A percentile compares a stretch with the other conserved stretches of the same genome.
Evolutionary conservation across 2,329 filamentous ascomycete genomes (phyloP).

Genomic region (Monosporascus cannonballus): DNA sequence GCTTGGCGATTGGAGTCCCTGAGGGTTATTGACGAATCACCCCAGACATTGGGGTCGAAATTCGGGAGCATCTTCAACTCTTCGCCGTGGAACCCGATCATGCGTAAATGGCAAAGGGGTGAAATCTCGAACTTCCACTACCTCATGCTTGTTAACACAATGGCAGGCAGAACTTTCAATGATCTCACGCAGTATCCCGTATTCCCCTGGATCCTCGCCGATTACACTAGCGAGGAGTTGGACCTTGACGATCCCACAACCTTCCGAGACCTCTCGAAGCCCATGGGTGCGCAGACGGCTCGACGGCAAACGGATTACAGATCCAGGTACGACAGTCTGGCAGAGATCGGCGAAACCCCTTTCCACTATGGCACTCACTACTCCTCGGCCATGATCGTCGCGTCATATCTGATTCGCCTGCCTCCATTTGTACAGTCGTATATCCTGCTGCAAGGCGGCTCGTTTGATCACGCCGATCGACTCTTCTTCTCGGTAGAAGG

Average conservation of each 20-base stretch:
- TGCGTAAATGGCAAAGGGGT: conserved; percentile 83
- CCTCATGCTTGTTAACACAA: conserved; percentile 95
- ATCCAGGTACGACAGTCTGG: conserved; percentile 79
- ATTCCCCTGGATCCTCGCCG: conserved; percentile 93
- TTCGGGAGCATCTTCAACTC: conserved; percentile 90
- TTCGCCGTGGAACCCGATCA: conserved; percentile 73
- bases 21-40: conserved; percentile 55
- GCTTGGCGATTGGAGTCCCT: conserved; percentile 87
- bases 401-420: conserved; percentile 88
- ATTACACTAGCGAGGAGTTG: conserved; percentile 90
- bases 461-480: conserved; percentile 91
- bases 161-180: conserved; percentile 95
- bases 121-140: conserved; percentile 99
- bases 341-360: conserved; percentile 85
- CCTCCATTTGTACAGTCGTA: conserved; percentile 97
- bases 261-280: conserved; percentile 88
- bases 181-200: conserved; percentile 97
- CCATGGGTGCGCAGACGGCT: conserved; percentile 86
- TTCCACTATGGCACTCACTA: conserved; percentile 99
- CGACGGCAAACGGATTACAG: conserved; percentile 72
- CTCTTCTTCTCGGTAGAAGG: conserved; percentile 90
- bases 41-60: conserved; percentile 69
- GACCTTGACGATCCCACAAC: conserved; percentile 78
- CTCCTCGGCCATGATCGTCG: conserved; percentile 97
- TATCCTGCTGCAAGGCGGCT: conserved; percentile 87